These are phyloP conservation scores for Kappamyces sp. DNA, from an alignment of 192 early-diverging fungal genomes.

Conservation along the genomic window DNA sequence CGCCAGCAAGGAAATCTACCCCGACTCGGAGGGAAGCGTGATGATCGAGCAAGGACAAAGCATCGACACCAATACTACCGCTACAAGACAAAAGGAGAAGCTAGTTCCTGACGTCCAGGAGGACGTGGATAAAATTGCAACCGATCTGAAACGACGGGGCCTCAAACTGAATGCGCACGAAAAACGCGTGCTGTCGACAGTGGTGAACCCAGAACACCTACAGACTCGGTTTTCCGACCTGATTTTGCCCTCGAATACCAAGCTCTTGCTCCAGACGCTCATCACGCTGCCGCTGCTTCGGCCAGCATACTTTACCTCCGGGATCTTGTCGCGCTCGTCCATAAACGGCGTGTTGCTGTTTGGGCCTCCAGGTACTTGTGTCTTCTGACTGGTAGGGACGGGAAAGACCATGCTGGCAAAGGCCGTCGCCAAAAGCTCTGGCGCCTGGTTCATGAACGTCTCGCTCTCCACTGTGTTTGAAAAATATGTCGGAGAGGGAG, in stretches of 20 bases:
- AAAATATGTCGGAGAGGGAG: slow-evolving; percentile 96
- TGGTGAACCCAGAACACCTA: slow-evolving; percentile 72
- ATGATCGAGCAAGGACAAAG: not conserved
- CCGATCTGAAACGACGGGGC: slow-evolving; percentile 21
- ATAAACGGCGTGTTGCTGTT: slow-evolving; percentile 53
- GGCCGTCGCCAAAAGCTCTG: slow-evolving; percentile 69
- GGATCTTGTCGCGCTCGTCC: slow-evolving; percentile 54
- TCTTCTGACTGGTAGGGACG: slow-evolving; percentile 30
- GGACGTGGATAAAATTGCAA: slow-evolving; percentile 11
- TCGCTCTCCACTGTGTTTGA: slow-evolving; percentile 91
- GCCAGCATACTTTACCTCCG: slow-evolving; percentile 44
- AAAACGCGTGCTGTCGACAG: slow-evolving; percentile 64
- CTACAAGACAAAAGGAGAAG: slow-evolving; percentile 21
- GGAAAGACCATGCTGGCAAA: slow-evolving; percentile 48
- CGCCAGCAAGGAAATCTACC: not conserved
- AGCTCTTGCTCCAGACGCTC: slow-evolving; percentile 76
- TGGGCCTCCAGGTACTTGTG: slow-evolving; percentile 48
- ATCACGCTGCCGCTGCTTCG: slow-evolving; percentile 41
- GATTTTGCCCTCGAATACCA: slow-evolving; percentile 66
- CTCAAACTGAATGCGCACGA: slow-evolving; percentile 58
- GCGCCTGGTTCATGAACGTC: slow-evolving; percentile 92
- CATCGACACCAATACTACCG: not conserved
- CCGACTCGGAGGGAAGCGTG: slow-evolving; percentile 10
- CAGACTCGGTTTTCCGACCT: slow-evolving; percentile 62
- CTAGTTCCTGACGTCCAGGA: not conserved